Percentiles rank a stretch among this genome's conserved stretches.
Evolutionary conservation across 192 early-diverging fungal species (phyloP).

Genomic region (Mortierella claussenii): DNA sequence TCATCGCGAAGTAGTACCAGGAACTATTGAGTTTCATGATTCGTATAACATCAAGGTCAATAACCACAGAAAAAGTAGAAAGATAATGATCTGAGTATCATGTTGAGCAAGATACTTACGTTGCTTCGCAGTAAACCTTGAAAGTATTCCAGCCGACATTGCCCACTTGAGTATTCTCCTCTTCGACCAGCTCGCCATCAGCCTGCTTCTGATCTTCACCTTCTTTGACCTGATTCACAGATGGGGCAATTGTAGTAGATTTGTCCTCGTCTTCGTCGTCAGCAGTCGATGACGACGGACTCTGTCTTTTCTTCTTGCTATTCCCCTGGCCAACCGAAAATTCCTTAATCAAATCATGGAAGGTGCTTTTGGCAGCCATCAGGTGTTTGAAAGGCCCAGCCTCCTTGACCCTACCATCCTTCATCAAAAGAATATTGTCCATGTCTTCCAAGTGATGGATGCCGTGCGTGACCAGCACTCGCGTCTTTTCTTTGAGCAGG

Average conservation of each 20-base stretch:
- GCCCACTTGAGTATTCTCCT: constrained; percentile 85
- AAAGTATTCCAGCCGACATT: constrained; percentile 79
- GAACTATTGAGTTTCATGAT: constrained; percentile 6
- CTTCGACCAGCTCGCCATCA: constrained; percentile 68
- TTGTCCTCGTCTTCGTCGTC: constrained; percentile 29
- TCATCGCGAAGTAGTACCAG: not conserved
- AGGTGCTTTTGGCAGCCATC: constrained; percentile 65
- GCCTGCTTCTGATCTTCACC: constrained; percentile 20
- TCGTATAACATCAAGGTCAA: not conserved
- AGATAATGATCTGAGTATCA: not conserved
- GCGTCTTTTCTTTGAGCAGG: constrained; percentile 78
- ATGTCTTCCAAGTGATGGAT: constrained; percentile 77
- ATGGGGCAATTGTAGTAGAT: constrained; percentile 37
- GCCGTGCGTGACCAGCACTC: constrained; percentile 85
- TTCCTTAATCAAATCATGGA: constrained; percentile 76
- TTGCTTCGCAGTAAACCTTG: constrained; percentile 73
- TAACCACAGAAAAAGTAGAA: not conserved
- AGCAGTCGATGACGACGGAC: not conserved
- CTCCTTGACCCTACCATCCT: constrained; percentile 75
- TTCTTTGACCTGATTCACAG: constrained; percentile 45
- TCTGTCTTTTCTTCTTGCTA: constrained; percentile 37
- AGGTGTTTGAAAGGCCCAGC: constrained; percentile 72
- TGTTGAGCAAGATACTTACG: constrained; percentile 9
- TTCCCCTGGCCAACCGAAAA: constrained; percentile 48
- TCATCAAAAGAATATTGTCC: constrained; percentile 76